Evolutionary conservation across 345 rosid genomes (phyloP), one percentile per base, ranked within the genome.

Genomic region (Euclidium syriacum): DNA sequence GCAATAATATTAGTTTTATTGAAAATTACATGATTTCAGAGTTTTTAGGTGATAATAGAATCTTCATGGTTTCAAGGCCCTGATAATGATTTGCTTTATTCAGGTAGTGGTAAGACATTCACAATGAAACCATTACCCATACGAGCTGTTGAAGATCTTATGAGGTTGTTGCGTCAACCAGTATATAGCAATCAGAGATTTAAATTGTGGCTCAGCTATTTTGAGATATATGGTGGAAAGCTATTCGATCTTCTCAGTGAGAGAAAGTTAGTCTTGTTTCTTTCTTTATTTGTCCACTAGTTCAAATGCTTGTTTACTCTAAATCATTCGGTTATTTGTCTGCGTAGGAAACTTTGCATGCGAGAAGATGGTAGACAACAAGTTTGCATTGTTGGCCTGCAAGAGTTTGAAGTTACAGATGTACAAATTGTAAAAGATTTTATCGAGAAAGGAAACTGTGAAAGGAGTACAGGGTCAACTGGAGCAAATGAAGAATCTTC

Each of bases 401-500:
- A 94, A 84, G 99, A 94, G 81, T 94, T 76, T 66, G 96, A 94
- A 81, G 97, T 90, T 74, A 85, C 80, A 57, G 96, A 94, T 79
- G 95, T 85, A 33, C 97, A 90, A 66, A 79, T 94, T 60, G 97
- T 94, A 18, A 90, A 90, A 73, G 99, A 87, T 51, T 90, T 70
- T 69, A 90, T 90, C 53, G 99, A 94, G 79, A 87, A 69, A 74
- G 99, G 99, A 48, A 94, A 90, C 77, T 81, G 92, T 46, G 82
- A 95, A 67, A 87, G 99, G 77, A 94, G 99, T 66, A 94, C 95
- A 0, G 96, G 99, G 61, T 87, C 99, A 48, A 94, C 97, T 24
- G 96, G 97, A 74, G 99, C 97, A 61, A 94, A 94, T 70, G 99
- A 94, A 78, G 97, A 94, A 78, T 94, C 99, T 71, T 94, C 97